A percentile compares a stretch with the other conserved stretches of the same genome.
These are phyloP conservation scores for Tulasnella calospora DNA, from an alignment of 768 basidiomycete species.

Conservation along the genomic window DNA sequence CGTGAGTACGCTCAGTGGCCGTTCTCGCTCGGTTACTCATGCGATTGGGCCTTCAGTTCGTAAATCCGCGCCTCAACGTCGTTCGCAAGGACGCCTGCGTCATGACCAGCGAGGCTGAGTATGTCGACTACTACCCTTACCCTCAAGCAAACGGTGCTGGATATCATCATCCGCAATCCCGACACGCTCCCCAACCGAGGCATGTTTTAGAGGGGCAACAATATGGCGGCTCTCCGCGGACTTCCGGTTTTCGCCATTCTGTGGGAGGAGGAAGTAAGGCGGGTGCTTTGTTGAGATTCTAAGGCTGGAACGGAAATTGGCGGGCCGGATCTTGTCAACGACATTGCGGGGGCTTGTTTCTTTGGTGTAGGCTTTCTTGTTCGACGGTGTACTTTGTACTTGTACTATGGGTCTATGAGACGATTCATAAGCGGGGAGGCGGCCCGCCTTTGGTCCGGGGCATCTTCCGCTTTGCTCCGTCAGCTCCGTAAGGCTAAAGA, in stretches of 20 bases:
- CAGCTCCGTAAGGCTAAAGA: background rate
- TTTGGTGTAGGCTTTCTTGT: background rate
- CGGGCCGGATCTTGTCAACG: background rate
- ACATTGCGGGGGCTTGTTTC: background rate
- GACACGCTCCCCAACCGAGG: background rate
- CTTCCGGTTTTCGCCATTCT: constrained; percentile 21
- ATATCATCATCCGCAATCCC: background rate
- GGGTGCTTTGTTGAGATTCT: constrained; percentile 19
- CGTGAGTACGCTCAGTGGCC: constrained; percentile 43
- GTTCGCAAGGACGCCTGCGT: constrained; percentile 72
- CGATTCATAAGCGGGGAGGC: background rate
- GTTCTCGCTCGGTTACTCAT: background rate
- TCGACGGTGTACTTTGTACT: constrained; percentile 7
- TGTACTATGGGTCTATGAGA: background rate
- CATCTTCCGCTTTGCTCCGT: constrained; percentile 22
- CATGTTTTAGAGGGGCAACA: constrained; percentile 1
- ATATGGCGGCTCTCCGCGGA: constrained; percentile 1
- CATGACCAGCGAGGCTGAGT: constrained; percentile 81
- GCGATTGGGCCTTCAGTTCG: constrained; percentile 54
- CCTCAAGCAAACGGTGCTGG: background rate
- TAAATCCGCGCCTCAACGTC: constrained; percentile 73
- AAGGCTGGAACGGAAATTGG: background rate
- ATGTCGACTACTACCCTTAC: constrained; percentile 40
- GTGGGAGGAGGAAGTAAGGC: constrained; percentile 6
- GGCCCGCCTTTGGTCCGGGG: constrained; percentile 1